Conservation (phyloP, 352 stramenopile genomes). For the Pythium guiyangense region DNA sequence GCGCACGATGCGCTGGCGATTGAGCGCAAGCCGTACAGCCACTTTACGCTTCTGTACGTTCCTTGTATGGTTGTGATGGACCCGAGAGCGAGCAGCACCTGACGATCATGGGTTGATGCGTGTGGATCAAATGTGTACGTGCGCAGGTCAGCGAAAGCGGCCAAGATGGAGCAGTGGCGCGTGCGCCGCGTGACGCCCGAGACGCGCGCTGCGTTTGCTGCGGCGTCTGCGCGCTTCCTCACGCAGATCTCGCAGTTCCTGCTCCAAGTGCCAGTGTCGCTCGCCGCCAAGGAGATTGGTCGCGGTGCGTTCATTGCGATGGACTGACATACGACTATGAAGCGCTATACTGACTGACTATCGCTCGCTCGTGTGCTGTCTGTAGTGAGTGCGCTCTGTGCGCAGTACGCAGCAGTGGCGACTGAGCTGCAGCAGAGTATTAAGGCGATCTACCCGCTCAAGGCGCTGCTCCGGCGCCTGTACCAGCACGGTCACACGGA, state of each 20-base stretch:
- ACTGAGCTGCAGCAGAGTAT: constrained; percentile 51
- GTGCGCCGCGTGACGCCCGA: constrained; percentile 17
- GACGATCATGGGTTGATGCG: not conserved
- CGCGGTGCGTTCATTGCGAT: constrained; percentile 17
- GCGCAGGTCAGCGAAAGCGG: constrained; percentile 39
- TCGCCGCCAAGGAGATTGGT: constrained; percentile 59
- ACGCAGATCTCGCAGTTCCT: constrained; percentile 52
- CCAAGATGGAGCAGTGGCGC: constrained; percentile 48
- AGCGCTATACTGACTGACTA: not conserved
- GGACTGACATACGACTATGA: no score
- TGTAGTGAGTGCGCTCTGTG: constrained; percentile 46
- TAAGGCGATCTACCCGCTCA: constrained; percentile 64
- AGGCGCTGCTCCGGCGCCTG: constrained; percentile 60
- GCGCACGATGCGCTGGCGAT: constrained; percentile 41
- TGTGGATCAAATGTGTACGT: no score
- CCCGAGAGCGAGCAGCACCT: not conserved
- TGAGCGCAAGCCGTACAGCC: constrained; percentile 43
- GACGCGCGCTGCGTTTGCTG: constrained; percentile 18
- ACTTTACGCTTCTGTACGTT: constrained; percentile 47
- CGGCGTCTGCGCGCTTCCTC: constrained; percentile 22
- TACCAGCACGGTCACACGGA: constrained; percentile 43
- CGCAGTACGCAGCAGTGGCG: constrained; percentile 41
- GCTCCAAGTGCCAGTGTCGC: constrained; percentile 33
- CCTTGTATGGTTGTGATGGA: not conserved
- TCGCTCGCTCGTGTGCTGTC: no score